A percentile compares a stretch with the other conserved stretches of the same genome.
phyloP scores from a whole-genome alignment of 2,329 filamentous ascomycete genomes.

The Sclerotinia borealis region DNA sequence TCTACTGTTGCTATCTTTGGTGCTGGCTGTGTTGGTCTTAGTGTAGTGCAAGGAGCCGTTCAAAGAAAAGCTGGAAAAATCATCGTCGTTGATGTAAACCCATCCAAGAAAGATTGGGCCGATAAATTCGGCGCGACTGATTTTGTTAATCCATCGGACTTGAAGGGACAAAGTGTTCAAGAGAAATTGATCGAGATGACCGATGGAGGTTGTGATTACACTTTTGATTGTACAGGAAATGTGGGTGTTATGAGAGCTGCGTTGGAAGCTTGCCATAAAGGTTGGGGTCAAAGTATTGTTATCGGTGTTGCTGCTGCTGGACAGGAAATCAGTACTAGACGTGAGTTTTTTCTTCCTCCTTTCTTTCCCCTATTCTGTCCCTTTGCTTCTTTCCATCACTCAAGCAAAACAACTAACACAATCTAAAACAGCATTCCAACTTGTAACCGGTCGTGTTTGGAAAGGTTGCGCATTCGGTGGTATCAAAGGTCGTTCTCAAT shows the following conservation, averaged over 20 bases:
- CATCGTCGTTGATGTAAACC: slow-evolving; percentile 73
- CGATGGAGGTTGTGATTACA: slow-evolving; percentile 96
- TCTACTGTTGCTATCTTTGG: slow-evolving; percentile 90
- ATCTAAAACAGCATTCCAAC: slow-evolving; percentile 74
- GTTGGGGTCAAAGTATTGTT: slow-evolving; percentile 96
- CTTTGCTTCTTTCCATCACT: background rate
- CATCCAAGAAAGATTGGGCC: slow-evolving; percentile 83
- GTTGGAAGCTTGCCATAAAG: slow-evolving; percentile 97
- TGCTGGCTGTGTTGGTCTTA: slow-evolving; percentile 90
- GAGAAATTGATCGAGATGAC: slow-evolving; percentile 96
- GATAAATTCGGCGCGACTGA: slow-evolving; percentile 94
- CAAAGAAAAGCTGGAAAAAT: slow-evolving; percentile 42
- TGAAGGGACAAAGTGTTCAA: slow-evolving; percentile 74
- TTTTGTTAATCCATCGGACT: slow-evolving; percentile 88
- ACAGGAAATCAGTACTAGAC: slow-evolving; percentile 89
- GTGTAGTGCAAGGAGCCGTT: slow-evolving; percentile 89
- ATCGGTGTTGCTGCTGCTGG: slow-evolving; percentile 96
- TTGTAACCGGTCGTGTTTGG: slow-evolving; percentile 96
- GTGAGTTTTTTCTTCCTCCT: slow-evolving; percentile 50
- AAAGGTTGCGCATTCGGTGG: slow-evolving; percentile 97
- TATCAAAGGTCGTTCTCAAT: slow-evolving; percentile 93
- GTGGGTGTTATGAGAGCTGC: slow-evolving; percentile 93
- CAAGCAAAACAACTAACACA: background rate
- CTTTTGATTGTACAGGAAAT: slow-evolving; percentile 98
- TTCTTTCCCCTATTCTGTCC: background rate